Conservation (phyloP, 2,329 filamentous ascomycete genomes). For the Nigrospora osmanthi region DNA sequence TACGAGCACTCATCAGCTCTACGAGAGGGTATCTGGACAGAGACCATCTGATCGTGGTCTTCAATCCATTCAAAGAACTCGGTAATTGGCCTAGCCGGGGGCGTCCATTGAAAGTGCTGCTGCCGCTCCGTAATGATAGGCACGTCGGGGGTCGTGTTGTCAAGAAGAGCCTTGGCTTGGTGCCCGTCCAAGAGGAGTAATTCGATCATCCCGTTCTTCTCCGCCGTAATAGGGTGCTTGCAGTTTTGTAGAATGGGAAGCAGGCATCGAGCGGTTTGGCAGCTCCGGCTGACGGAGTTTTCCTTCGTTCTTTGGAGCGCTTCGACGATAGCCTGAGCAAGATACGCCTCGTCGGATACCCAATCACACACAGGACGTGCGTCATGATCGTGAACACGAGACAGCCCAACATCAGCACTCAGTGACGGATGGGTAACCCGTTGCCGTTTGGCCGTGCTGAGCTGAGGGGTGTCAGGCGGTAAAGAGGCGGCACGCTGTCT, state of each 20-base stretch:
- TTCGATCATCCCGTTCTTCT: neutral
- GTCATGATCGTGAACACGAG: neutral
- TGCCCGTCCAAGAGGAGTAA: neutral
- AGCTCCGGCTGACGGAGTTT: constrained; percentile 1
- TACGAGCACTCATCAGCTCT: neutral
- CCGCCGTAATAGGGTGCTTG: too few species aligned
- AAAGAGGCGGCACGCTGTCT: neutral
- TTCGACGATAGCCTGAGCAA: neutral
- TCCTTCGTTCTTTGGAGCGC: neutral
- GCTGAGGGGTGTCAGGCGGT: neutral
- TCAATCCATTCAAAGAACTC: constrained; percentile 2
- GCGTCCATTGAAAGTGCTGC: neutral
- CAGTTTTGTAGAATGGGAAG: neutral
- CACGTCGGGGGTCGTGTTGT: constrained; percentile 1
- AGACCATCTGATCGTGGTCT: constrained; percentile 1
- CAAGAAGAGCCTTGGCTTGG: constrained; percentile 1
- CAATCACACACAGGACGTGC: constrained; percentile 1
- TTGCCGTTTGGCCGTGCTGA: neutral
- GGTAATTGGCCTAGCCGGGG: neutral
- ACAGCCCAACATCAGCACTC: neutral
- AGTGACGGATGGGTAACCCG: neutral
- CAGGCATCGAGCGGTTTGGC: constrained; percentile 1
- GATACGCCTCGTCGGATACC: neutral
- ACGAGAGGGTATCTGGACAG: constrained; percentile 5
- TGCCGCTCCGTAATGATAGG: constrained; percentile 1